These are phyloP conservation scores for Chalciporus chontae DNA, from an alignment of 768 basidiomycete species.

Conservation along the genomic window DNA sequence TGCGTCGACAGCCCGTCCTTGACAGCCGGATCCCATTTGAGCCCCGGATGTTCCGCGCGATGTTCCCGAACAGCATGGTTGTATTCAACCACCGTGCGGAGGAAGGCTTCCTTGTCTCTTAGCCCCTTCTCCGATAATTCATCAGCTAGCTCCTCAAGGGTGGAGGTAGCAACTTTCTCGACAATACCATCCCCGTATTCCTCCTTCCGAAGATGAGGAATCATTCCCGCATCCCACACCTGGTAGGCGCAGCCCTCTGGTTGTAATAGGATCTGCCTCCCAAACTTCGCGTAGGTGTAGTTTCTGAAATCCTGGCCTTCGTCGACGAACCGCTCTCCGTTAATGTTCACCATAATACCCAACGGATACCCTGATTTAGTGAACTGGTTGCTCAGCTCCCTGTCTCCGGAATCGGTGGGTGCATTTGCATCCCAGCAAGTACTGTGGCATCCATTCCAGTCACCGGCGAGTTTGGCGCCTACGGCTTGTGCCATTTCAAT, in stretches of 20 bases:
- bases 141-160: conserved; percentile 47
- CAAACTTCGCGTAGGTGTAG: conserved; percentile 71
- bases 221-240: conserved; percentile 53
- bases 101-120: conserved; percentile 37
- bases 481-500: conserved; percentile 47
- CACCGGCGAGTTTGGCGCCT: conserved; percentile 57
- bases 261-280: conserved; percentile 54
- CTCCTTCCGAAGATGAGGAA: conserved; percentile 48
- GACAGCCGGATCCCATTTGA: conserved; percentile 57
- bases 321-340: conserved; percentile 62
- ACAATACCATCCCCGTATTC: conserved; percentile 64
- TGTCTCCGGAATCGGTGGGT: conserved; percentile 45
- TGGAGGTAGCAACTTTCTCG: conserved; percentile 48
- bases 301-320: conserved; percentile 72
- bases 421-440: conserved; percentile 71
- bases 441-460: conserved; percentile 69
- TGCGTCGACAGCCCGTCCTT: conserved; percentile 62
- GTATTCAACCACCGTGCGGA: conserved; percentile 47
- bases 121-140: conserved; percentile 46
- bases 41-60: conserved; percentile 31
- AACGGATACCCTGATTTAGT: conserved; percentile 74
- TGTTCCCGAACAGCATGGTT: conserved; percentile 46
- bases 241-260: conserved; percentile 62
- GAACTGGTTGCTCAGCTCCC: conserved; percentile 62
- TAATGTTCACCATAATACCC: conserved; percentile 62